phyloP scores from a whole-genome alignment of 441 rosid genomes.

The Daphne laureola region DNA sequence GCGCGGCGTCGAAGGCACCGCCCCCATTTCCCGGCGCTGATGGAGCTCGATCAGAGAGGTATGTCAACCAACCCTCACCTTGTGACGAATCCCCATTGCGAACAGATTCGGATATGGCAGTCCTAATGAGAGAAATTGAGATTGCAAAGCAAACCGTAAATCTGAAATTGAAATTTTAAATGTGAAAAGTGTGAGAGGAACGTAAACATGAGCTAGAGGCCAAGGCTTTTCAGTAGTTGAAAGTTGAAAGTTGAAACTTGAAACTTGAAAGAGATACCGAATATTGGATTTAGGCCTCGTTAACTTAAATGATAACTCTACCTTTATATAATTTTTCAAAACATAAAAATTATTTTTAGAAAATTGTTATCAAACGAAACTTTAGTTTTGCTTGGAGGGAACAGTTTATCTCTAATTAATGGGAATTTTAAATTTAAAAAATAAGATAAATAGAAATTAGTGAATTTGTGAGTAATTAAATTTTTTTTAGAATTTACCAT shows the following conservation, averaged over 20 bases:
- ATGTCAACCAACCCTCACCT: conserved; percentile 29
- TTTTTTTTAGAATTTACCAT: too few species aligned
- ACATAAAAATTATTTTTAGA: too few species aligned
- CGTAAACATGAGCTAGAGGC: conserved; percentile 25
- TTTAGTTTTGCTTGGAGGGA: too few species aligned
- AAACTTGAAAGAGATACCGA: conserved; percentile 3
- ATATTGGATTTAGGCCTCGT: too few species aligned
- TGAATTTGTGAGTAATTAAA: too few species aligned
- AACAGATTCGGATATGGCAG: conserved; percentile 20
- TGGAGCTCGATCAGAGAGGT: conserved; percentile 24
- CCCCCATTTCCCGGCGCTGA: conserved; percentile 49
- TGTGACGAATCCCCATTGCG: conserved; percentile 18
- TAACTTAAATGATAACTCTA: too few species aligned
- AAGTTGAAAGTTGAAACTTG: too few species aligned
- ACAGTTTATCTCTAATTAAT: too few species aligned
- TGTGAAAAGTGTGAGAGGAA: neutral
- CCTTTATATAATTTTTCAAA: too few species aligned
- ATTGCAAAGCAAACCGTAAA: conserved; percentile 20
- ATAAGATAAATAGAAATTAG: too few species aligned
- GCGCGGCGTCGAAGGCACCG: conserved; percentile 82
- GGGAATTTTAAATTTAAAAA: too few species aligned
- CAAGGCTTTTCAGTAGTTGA: conserved; percentile 33
- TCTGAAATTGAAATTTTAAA: conserved; percentile 12
- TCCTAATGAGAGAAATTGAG: conserved; percentile 14
- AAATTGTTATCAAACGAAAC: too few species aligned